These are phyloP conservation scores for Nakazawaea sp. DNA, from an alignment of 805 yeast genomes.

Conservation along the genomic window DNA sequence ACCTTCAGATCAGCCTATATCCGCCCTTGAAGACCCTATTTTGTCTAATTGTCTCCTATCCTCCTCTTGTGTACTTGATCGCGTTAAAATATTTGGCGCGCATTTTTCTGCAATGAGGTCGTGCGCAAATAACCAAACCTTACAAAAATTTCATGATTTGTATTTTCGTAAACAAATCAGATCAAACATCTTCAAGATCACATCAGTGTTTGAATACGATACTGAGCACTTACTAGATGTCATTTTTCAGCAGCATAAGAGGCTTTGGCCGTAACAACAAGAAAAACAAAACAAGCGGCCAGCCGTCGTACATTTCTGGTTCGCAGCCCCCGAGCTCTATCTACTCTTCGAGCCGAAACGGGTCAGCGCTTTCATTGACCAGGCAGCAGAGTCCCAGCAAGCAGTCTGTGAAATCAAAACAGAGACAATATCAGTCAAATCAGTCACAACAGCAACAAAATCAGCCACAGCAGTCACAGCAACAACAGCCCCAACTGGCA, in stretches of 20 bases:
- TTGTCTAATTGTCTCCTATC: too few species aligned
- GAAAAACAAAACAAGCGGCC: conserved; percentile 21
- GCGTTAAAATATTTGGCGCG: background rate
- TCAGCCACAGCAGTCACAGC: conserved; percentile 22
- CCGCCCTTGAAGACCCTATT: too few species aligned
- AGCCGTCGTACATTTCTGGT: conserved; percentile 17
- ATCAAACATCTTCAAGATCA: background rate
- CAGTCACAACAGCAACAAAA: conserved; percentile 18
- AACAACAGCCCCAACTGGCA: conserved; percentile 1
- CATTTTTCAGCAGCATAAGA: conserved; percentile 36
- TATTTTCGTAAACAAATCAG: background rate
- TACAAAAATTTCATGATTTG: background rate
- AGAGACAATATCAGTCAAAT: conserved; percentile 11
- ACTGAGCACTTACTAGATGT: too few species aligned
- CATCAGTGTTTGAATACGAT: too few species aligned
- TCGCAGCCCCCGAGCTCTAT: conserved; percentile 19
- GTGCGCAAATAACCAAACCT: background rate
- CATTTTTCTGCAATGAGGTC: background rate
- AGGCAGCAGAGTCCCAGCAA: conserved; percentile 39
- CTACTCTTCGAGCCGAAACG: conserved; percentile 32
- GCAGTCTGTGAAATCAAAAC: conserved; percentile 32
- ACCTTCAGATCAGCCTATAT: too few species aligned
- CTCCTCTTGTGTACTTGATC: too few species aligned
- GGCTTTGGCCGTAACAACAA: conserved; percentile 51
- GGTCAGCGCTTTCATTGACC: conserved; percentile 40